phyloP scores from a whole-genome alignment of 352 stramenopile species.

The Pythium insidiosum region DNA sequence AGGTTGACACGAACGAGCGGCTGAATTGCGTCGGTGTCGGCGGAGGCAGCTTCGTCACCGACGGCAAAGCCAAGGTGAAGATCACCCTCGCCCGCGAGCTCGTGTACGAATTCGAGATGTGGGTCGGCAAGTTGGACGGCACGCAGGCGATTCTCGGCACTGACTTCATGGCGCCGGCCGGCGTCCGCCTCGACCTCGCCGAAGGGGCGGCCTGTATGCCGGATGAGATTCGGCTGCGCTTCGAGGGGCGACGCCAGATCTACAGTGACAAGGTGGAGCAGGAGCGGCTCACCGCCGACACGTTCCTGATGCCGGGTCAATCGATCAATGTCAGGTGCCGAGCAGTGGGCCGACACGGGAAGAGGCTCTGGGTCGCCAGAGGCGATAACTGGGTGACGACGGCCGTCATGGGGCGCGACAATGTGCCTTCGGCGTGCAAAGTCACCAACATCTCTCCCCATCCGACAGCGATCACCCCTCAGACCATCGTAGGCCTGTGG shows the following conservation, averaged over 20 bases:
- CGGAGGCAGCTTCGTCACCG: too few relatives aligned
- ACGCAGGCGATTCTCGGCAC: conserved; percentile 5
- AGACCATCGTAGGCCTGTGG: conserved; percentile 5
- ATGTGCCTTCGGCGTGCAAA: not conserved
- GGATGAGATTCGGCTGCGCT: too few relatives aligned
- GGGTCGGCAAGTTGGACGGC: conserved; percentile 1
- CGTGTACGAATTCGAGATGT: too few relatives aligned
- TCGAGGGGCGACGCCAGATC: not conserved
- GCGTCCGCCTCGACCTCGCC: conserved; percentile 9
- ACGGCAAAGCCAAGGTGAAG: too few relatives aligned
- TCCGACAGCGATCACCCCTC: not conserved
- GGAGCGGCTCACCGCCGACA: not conserved
- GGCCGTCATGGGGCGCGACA: conserved; percentile 2
- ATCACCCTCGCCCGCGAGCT: too few relatives aligned
- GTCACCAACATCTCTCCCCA: conserved; percentile 2
- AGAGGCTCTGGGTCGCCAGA: conserved; percentile 4
- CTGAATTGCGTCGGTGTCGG: too few relatives aligned
- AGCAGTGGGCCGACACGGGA: too few relatives aligned
- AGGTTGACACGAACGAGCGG: too few relatives aligned
- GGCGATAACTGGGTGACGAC: too few relatives aligned
- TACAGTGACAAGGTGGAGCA: conserved; percentile 7
- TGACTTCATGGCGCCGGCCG: conserved; percentile 7
- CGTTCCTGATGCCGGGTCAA: too few relatives aligned
- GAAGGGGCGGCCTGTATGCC: too few relatives aligned
- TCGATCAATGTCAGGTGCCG: not conserved